Evolutionary conservation across 495 filamentous ascomycete genomes (phyloP).

Genomic region (Daldinia decipiens): DNA sequence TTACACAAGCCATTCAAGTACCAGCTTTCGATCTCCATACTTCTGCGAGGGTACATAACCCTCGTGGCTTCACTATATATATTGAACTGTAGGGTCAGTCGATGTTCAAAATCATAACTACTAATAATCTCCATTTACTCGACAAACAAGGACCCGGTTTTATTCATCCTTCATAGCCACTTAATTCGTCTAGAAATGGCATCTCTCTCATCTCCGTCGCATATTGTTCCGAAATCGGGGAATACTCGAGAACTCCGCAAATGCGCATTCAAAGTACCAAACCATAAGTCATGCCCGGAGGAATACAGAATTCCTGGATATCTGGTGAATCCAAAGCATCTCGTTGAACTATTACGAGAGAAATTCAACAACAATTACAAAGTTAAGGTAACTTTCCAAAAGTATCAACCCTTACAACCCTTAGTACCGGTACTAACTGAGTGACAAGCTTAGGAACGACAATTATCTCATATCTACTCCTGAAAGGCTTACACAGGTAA

Average conservation of each 20-base stretch:
- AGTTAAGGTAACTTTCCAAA: conserved; percentile 21
- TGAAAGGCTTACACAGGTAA: conserved; percentile 19
- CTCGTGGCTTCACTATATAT: too few species aligned
- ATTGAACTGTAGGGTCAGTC: too few species aligned
- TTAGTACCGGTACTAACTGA: neutral
- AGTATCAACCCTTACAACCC: neutral
- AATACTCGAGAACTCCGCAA: too few species aligned
- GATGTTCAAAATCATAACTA: too few species aligned
- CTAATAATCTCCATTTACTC: neutral
- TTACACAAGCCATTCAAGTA: too few species aligned
- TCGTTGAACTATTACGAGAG: neutral
- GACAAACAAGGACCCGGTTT: too few species aligned
- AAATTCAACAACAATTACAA: conserved; percentile 19
- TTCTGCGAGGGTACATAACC: too few species aligned
- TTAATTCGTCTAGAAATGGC: neutral
- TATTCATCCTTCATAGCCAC: too few species aligned
- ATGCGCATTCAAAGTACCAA: neutral
- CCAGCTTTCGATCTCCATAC: too few species aligned
- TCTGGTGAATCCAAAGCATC: conserved; percentile 20
- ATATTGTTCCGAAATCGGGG: neutral
- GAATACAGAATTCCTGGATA: conserved; percentile 26
- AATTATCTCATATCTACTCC: conserved; percentile 29
- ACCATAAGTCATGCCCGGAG: neutral
- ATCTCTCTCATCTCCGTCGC: neutral
- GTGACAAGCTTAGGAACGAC: conserved; percentile 25